Conservation (phyloP, 2,329 filamentous ascomycete species). For the Aureobasidium sp. region DNA sequence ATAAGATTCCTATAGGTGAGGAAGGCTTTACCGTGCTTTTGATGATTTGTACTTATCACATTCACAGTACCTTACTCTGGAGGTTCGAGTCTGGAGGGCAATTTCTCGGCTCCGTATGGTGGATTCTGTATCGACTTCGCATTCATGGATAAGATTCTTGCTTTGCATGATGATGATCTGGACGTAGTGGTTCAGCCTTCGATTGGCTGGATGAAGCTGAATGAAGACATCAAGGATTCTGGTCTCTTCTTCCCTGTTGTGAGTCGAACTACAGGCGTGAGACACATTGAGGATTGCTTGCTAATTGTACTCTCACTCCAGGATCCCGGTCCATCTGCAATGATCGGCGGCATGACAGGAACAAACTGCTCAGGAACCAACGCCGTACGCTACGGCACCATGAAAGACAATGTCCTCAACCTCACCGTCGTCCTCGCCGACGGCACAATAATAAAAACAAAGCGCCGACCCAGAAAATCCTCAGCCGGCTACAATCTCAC, state of each 20-base stretch:
- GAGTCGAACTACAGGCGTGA: no score
- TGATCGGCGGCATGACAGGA: conserved; percentile 76
- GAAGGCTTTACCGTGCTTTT: background rate
- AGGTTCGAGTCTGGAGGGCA: conserved; percentile 78
- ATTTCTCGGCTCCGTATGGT: conserved; percentile 69
- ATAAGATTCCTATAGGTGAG: conserved; percentile 63
- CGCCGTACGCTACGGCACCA: conserved; percentile 72
- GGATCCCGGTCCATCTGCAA: conserved; percentile 64
- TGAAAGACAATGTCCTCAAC: conserved; percentile 84
- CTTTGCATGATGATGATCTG: conserved; percentile 79
- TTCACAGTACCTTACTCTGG: conserved; percentile 69
- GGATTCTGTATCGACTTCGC: conserved; percentile 86
- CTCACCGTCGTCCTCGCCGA: conserved; percentile 73
- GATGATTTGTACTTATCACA: background rate
- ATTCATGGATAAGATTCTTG: conserved; percentile 74
- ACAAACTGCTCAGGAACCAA: conserved; percentile 69
- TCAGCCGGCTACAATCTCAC: conserved; percentile 80
- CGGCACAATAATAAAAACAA: conserved; percentile 70
- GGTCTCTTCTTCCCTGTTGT: conserved; percentile 50
- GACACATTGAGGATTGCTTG: no score
- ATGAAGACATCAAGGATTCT: conserved; percentile 61
- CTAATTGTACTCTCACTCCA: no score
- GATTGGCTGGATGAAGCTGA: conserved; percentile 86
- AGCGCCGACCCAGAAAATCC: conserved; percentile 66
- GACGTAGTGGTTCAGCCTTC: conserved; percentile 87